These are phyloP conservation scores for Penicillium olsonii DNA, from an alignment of 2,329 filamentous ascomycete genomes.

Conservation along the genomic window DNA sequence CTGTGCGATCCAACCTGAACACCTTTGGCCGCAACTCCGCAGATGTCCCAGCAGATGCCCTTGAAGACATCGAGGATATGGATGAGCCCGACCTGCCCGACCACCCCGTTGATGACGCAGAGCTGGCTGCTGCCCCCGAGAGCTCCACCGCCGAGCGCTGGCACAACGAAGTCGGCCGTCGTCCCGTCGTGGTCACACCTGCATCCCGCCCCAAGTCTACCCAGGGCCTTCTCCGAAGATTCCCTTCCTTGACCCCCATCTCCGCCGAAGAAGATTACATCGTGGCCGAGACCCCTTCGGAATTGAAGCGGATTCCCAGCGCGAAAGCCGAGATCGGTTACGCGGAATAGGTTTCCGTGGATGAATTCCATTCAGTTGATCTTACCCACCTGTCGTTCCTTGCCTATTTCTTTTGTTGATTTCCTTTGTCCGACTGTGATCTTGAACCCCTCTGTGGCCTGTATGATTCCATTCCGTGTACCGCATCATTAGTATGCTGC, in stretches of 20 bases:
- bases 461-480: conserved; percentile 9
- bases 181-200: conserved; percentile 66
- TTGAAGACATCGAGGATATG: conserved; percentile 44
- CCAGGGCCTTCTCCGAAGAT: conserved; percentile 60
- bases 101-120: conserved; percentile 59
- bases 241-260: conserved; percentile 40
- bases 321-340: conserved; percentile 23
- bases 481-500: conserved; percentile 12
- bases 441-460: neutral
- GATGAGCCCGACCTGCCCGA: conserved; percentile 31
- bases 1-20: conserved; percentile 43
- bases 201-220: conserved; percentile 60
- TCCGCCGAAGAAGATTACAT: conserved; percentile 36
- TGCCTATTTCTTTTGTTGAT: conserved; percentile 23
- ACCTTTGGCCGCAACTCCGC: conserved; percentile 43
- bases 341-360: conserved; percentile 9
- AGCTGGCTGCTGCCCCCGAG: conserved; percentile 33
- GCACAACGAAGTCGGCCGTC: conserved; percentile 56
- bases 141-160: conserved; percentile 45
- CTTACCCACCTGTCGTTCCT: conserved; percentile 21
- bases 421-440: conserved; percentile 11
- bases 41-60: conserved; percentile 42
- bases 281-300: conserved; percentile 31
- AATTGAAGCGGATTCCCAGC: conserved; percentile 60
- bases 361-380: neutral